Evolutionary conservation across 78 protist genomes (phyloP).

Genomic region (Pigoraptor vietnamica): DNA sequence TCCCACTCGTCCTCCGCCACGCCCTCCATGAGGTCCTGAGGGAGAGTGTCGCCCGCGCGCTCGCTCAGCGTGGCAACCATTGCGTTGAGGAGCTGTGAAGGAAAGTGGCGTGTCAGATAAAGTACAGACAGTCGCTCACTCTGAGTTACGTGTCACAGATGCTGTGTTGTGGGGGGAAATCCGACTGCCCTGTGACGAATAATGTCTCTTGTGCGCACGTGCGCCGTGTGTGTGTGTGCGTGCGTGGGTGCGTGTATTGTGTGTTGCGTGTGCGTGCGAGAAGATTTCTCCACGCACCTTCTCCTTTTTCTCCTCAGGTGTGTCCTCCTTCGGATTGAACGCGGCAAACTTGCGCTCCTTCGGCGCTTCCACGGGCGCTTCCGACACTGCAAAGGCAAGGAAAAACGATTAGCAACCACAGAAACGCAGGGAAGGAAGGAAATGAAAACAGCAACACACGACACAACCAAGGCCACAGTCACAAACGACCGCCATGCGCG

Average conservation of each 20-base stretch:
- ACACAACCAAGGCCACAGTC: background rate
- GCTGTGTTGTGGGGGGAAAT: too few species aligned
- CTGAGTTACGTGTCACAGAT: too few species aligned
- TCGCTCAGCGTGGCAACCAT: background rate
- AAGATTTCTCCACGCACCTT: background rate
- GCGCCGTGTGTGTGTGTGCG: too few species aligned
- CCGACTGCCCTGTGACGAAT: too few species aligned
- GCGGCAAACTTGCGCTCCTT: background rate
- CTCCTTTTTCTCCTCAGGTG: background rate
- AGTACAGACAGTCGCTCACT: too few species aligned
- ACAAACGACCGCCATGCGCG: too few species aligned
- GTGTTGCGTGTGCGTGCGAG: background rate
- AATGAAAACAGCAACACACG: background rate
- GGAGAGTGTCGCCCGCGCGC: background rate
- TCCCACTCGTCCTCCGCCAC: constrained; percentile 11
- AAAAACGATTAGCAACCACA: too few species aligned
- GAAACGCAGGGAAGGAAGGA: too few species aligned
- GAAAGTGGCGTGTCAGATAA: background rate
- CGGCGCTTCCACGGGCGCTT: background rate
- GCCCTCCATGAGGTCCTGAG: background rate
- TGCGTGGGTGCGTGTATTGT: too few species aligned
- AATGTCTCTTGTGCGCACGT: too few species aligned
- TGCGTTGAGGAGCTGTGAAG: background rate
- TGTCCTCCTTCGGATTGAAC: background rate
- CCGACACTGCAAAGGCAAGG: background rate